phyloP scores from a whole-genome alignment of 164 flowering plant species.

The Aristolochia fimbriata region DNA sequence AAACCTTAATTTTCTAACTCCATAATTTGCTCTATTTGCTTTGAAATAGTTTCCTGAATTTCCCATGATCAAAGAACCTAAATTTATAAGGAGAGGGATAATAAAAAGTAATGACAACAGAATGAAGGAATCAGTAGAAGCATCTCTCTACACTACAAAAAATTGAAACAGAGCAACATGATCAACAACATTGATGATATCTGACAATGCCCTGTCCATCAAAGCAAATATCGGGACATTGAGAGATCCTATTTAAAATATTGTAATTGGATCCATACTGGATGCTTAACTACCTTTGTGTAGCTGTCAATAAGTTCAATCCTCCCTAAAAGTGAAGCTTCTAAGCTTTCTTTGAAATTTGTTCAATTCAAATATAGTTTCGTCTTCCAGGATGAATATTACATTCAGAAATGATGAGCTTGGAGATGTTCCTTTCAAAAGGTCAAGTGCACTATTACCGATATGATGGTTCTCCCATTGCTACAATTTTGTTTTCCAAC shows the following conservation, averaged over 20 bases:
- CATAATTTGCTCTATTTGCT: constrained; percentile 56
- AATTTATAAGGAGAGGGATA: constrained; percentile 47
- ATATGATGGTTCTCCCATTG: constrained; percentile 96
- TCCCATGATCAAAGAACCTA: constrained; percentile 83
- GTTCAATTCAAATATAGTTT: too few relatives aligned
- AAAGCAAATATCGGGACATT: neutral
- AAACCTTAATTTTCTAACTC: too few relatives aligned
- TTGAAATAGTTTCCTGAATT: constrained; percentile 50
- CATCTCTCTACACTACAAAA: too few relatives aligned
- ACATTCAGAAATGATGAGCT: too few relatives aligned
- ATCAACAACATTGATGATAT: constrained; percentile 61
- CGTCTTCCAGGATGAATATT: too few relatives aligned
- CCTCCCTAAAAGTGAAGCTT: constrained; percentile 55
- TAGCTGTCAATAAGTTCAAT: constrained; percentile 82
- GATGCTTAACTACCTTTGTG: constrained; percentile 54
- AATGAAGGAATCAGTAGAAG: too few relatives aligned
- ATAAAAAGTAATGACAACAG: too few relatives aligned
- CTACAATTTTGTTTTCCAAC: too few relatives aligned
- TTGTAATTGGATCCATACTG: neutral
- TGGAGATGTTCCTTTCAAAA: neutral
- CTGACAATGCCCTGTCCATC: constrained; percentile 28
- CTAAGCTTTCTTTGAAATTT: constrained; percentile 30
- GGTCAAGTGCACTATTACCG: constrained; percentile 36
- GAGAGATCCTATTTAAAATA: neutral
- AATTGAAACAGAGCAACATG: too few relatives aligned